Evolutionary conservation across 2,329 filamentous ascomycete species (phyloP).

Genomic region (Didymella sp.): DNA sequence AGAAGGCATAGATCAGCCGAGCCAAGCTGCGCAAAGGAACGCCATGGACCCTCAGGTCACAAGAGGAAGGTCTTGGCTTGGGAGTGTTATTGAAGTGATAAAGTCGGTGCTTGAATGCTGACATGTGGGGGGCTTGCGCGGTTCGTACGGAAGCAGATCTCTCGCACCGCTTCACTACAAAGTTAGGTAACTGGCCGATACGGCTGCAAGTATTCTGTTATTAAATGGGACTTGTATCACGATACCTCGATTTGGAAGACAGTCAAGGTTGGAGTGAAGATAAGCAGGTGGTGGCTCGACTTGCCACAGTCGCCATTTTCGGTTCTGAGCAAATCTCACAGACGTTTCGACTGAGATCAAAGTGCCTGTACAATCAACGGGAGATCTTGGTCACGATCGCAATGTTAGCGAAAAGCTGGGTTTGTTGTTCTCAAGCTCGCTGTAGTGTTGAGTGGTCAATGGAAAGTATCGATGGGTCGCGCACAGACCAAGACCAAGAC

Average conservation of each 20-base stretch:
- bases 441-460: background rate
- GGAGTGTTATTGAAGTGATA: background rate
- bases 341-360: too few species aligned
- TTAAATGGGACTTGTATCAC: background rate
- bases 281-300: too few species aligned
- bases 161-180: background rate
- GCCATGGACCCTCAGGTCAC: background rate
- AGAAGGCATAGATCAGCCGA: background rate
- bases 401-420: too few species aligned
- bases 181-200: background rate
- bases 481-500: conserved; percentile 14
- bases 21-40: background rate
- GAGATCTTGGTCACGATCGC: too few species aligned
- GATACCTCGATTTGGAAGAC: too few species aligned
- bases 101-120: background rate
- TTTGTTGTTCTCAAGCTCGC: background rate
- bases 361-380: too few species aligned
- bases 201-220: too few species aligned
- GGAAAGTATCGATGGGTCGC: background rate
- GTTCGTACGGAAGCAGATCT: background rate
- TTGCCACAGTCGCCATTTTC: too few species aligned
- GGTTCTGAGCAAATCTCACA: too few species aligned
- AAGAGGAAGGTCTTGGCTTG: conserved; percentile 3
- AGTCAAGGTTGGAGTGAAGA: too few species aligned
- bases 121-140: background rate